Percentiles rank a stretch among this genome's conserved stretches.
Evolutionary conservation across 129 eudicot species (phyloP).

Genomic region (Deinandra increscens): DNA sequence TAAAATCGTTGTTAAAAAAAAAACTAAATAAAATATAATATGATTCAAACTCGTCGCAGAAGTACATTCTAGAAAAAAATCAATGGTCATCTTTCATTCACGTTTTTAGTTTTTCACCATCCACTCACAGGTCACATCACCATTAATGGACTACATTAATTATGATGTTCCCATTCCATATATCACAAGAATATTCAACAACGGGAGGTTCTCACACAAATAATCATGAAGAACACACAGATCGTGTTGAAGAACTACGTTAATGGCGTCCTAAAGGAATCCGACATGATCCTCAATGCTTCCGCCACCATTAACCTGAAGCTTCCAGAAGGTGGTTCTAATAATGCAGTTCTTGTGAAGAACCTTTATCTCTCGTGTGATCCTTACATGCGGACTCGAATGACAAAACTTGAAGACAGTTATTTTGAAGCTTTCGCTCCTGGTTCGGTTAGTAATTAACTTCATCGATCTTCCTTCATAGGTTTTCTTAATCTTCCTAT

Average conservation of each 20-base stretch:
- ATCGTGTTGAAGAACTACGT: conserved; percentile 40
- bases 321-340: conserved; percentile 42
- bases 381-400: conserved; percentile 54
- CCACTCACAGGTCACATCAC: too few species aligned
- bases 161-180: too few species aligned
- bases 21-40: too few species aligned
- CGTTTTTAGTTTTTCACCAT: too few species aligned
- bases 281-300: conserved; percentile 34
- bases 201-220: too few species aligned
- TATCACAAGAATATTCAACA: too few species aligned
- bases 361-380: conserved; percentile 68
- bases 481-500: background rate
- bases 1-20: too few species aligned
- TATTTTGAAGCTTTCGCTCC: conserved; percentile 41
- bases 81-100: too few species aligned
- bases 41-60: too few species aligned
- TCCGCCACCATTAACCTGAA: conserved; percentile 32
- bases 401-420: conserved; percentile 35
- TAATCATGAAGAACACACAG: conserved; percentile 41
- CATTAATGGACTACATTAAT: too few species aligned
- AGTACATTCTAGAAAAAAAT: too few species aligned
- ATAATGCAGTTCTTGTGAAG: conserved; percentile 41
- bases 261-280: conserved; percentile 51
- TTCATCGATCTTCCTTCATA: conserved; percentile 6
- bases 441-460: conserved; percentile 39